Base-by-base conservation (phyloP, 495 filamentous ascomycete species). In the Hypomontagnella submonticulosa region DNA sequence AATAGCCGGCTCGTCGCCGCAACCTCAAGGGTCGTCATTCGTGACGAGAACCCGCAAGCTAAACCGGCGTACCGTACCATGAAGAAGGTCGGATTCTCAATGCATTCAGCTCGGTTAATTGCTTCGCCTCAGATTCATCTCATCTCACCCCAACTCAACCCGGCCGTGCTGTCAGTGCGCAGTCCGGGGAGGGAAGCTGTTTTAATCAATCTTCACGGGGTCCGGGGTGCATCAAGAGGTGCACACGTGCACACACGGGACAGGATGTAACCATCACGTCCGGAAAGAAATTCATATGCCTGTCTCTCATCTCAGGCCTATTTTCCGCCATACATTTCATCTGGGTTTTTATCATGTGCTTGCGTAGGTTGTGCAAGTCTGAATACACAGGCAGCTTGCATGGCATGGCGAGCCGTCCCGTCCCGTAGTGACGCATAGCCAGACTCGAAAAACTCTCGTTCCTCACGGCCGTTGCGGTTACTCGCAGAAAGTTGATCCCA, bases 191-290 rank as follows among this genome's bases (percentile, higher is more conserved):
- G 7, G 11, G 34, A 20, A 12, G 50, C 33, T 42, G 10, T 48
- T 58, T n/a, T 59, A 47, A 37, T 37, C 38, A 33, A 37, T 15
- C 23, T 27, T 57, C 54, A 48, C 63, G 56, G 27, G 27, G 44
- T 69, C 66, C 33, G 66, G 66, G 66, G 60, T 64, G 46, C 66
- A 41, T 64, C 44, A 64, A 64, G 60, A 54, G 38, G 56, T 47
- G 55, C 66, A 61, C 66, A 69, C 66, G 66, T 69, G 66, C 55
- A 60, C 44, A 49, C 54, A 52, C 66, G 66, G 66, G 56, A 57
- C 32, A 64, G n/a, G 50, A 64, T 69, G 66, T 61, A 56, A 69
- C 66, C 56, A 60, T 57, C 27, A 34, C 40, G 43, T 48, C 43
- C 55, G 44, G 44, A 63, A 64, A 60, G 49, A 40, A 23, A 40